Evolutionary conservation across 1,284 basidiomycete species (phyloP), one percentile per base, ranked within the genome.

Genomic region (Clitocybe nebularis): DNA sequence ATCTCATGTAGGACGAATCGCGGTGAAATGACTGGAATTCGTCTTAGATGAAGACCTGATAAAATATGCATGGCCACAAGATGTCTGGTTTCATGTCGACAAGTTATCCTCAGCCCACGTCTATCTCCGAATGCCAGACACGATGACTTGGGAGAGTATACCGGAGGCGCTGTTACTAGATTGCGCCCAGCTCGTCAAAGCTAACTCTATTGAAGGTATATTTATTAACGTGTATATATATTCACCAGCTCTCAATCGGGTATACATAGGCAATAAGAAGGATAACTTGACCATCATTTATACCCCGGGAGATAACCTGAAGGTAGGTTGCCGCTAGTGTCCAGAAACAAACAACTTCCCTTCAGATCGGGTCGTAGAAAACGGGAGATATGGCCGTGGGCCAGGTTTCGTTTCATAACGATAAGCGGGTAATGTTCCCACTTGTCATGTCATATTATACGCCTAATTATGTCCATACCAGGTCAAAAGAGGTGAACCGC

Each of bases 311-410:
- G 78, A 83, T 46, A 95, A 94, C 61, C 71, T 95, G 45, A 93
- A 94, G 78, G 90, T 90, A 39, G 20, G 67, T 22, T 38, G 17
- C 8, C 29, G 44, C 30, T 38, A 35, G 1, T 24, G 10, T 16
- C 22, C 14, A 11, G 22, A 22, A 8, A 17, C 14, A 25, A 34
- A 33, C n/a, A 17, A 21, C n/a, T 35, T 25, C 23, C 32, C 32
- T 17, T 34, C 28, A 49, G 35, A 44, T 35, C 20, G 5, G 28
- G 21, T 29, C 17, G 3, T 48, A 92, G 88, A 97, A 97, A 90
- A 87, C 89, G 5, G 93, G 93, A 0, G 92, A 95, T 59, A 95
- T 95, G 92, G 92, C 91, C 0, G 84, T 94, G 1, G 95, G 96
- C 0, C 86, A 94, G 56, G 96, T 99, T 0, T 87, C 91, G 0